phyloP scores from a whole-genome alignment of 306 rosid genomes.

The Rubus parviflorus region DNA sequence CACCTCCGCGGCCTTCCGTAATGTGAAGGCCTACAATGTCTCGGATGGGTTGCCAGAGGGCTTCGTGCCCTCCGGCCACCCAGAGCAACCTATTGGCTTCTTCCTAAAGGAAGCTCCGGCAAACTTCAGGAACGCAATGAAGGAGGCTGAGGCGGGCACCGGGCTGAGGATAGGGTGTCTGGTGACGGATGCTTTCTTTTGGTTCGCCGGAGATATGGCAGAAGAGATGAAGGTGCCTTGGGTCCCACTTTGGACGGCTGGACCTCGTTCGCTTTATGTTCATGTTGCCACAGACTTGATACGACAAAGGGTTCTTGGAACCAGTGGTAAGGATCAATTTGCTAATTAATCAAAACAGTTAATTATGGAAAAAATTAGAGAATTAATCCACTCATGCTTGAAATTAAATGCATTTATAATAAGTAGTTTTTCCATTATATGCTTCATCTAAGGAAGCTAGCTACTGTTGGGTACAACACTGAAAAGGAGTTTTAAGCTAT shows the following conservation, averaged over 20 bases:
- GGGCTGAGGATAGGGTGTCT: constrained; percentile 51
- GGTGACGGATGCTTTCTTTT: constrained; percentile 61
- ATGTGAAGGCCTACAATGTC: constrained; percentile 40
- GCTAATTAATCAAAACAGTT: neutral
- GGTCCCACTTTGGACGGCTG: constrained; percentile 84
- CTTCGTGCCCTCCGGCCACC: constrained; percentile 27
- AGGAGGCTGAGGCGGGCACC: constrained; percentile 28
- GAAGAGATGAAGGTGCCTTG: constrained; percentile 48
- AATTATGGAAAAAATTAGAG: neutral
- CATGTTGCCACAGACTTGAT: constrained; percentile 39
- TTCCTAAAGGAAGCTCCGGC: constrained; percentile 45
- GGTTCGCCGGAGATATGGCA: constrained; percentile 63
- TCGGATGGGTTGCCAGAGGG: constrained; percentile 59
- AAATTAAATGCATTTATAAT: no score
- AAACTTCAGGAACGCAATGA: constrained; percentile 35
- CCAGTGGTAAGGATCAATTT: constrained; percentile 25
- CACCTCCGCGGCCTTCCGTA: neutral
- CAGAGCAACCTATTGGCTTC: constrained; percentile 14
- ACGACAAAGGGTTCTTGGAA: constrained; percentile 23
- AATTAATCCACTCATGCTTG: neutral
- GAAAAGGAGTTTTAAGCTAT: no score
- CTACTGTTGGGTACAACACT: no score
- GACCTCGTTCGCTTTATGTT: constrained; percentile 49
- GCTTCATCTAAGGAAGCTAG: no score
- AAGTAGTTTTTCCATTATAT: no score